Evolutionary conservation across 768 basidiomycete genomes (phyloP).

Genomic region (Leccinum broughii): DNA sequence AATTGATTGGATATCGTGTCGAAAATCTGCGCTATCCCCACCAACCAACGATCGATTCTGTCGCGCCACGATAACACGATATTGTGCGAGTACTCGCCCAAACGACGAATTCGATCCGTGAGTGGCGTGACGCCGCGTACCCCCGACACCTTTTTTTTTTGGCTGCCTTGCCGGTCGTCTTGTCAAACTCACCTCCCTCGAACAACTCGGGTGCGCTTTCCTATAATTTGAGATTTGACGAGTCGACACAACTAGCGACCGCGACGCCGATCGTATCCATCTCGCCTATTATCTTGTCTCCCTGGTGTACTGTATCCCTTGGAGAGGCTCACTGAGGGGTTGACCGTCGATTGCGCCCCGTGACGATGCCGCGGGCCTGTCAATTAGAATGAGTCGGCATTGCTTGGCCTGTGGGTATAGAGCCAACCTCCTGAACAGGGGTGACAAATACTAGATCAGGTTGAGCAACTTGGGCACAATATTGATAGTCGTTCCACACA

Average conservation of each 20-base stretch:
- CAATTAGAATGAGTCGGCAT: not conserved
- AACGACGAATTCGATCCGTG: conserved; percentile 34
- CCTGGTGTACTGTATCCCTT: conserved; percentile 36
- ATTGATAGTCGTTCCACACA: too few relatives aligned
- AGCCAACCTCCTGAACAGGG: too few relatives aligned
- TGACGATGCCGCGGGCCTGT: conserved; percentile 19
- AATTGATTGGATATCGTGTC: not conserved
- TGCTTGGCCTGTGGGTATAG: too few relatives aligned
- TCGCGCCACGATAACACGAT: not conserved
- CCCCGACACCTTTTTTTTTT: conserved; percentile 35
- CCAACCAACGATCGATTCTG: not conserved
- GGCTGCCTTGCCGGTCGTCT: conserved; percentile 52
- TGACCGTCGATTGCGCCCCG: conserved; percentile 19
- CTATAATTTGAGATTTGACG: conserved; percentile 41
- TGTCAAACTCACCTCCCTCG: conserved; percentile 57
- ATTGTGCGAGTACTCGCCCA: not conserved
- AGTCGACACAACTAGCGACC: not conserved
- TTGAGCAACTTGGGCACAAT: too few relatives aligned
- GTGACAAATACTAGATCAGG: too few relatives aligned
- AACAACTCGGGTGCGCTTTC: conserved; percentile 52
- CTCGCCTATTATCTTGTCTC: conserved; percentile 61
- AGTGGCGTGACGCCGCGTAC: conserved; percentile 29
- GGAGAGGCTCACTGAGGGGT: conserved; percentile 9
- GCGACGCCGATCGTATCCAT: conserved; percentile 47
- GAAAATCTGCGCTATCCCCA: not conserved